These are phyloP conservation scores for Chalciporus sphaerocephalus DNA, from an alignment of 768 basidiomycete species.

Conservation along the genomic window DNA sequence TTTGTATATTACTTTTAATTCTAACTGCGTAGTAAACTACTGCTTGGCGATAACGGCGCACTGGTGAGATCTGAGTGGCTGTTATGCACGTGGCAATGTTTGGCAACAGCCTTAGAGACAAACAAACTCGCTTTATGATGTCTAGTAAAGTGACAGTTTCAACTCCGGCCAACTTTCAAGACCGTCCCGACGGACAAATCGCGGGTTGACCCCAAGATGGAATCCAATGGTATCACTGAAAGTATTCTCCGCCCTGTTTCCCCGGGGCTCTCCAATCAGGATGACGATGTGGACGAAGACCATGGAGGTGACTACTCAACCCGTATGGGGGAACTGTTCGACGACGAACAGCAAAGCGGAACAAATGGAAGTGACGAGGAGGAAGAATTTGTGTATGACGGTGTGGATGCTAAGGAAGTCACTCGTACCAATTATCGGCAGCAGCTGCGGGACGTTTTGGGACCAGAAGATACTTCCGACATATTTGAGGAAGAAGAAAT, in stretches of 20 bases:
- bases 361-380: slow-evolving; percentile 49
- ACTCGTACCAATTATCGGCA: slow-evolving; percentile 55
- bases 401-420: slow-evolving; percentile 52
- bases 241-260: slow-evolving; percentile 4
- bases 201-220: slow-evolving; percentile 6
- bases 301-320: slow-evolving; percentile 23
- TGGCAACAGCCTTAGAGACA: slow-evolving; percentile 24
- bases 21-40: too few species aligned
- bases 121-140: slow-evolving; percentile 15
- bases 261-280: slow-evolving; percentile 15
- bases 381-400: slow-evolving; percentile 69
- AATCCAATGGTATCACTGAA: neutral
- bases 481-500: slow-evolving; percentile 44
- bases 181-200: too few species aligned
- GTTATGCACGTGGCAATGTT: slow-evolving; percentile 22
- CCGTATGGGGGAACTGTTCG: slow-evolving; percentile 28
- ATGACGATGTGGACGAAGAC: slow-evolving; percentile 22
- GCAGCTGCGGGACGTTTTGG: slow-evolving; percentile 70
- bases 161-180: too few species aligned
- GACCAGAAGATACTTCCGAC: slow-evolving; percentile 53
- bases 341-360: slow-evolving; percentile 40
- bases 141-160: too few species aligned
- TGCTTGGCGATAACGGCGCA: too few species aligned
- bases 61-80: too few species aligned
- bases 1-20: slow-evolving; percentile 5